These are phyloP conservation scores for Nicotiana paniculata DNA, from an alignment of 257 asterid genomes.

Conservation along the genomic window DNA sequence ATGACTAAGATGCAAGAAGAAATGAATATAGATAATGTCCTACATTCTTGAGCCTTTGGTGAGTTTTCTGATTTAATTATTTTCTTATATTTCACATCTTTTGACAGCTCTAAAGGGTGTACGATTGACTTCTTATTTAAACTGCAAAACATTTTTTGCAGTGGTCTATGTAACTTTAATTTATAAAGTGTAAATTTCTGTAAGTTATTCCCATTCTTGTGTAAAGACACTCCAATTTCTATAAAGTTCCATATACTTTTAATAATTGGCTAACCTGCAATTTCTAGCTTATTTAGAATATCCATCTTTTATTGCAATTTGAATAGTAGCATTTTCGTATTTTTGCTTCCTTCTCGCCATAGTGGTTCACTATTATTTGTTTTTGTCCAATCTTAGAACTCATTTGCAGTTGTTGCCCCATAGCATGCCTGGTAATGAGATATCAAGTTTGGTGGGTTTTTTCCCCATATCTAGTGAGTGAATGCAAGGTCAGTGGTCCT, in stretches of 20 bases:
- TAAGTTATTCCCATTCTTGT: background rate
- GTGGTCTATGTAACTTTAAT: conserved; percentile 3
- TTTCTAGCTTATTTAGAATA: background rate
- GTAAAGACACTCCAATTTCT: background rate
- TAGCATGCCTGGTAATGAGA: background rate
- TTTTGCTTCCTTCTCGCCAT: background rate
- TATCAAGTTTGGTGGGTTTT: background rate
- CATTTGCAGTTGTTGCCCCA: background rate
- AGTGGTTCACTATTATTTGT: background rate
- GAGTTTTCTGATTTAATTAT: conserved; percentile 25
- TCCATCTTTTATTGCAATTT: background rate
- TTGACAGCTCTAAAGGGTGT: conserved; percentile 4
- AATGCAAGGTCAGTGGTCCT: background rate
- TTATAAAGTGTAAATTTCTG: conserved; percentile 9
- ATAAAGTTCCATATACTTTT: background rate
- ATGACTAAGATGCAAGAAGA: conserved; percentile 31
- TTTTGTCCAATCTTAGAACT: background rate
- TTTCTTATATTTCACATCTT: conserved; percentile 4
- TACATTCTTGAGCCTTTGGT: conserved; percentile 29
- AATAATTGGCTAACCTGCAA: background rate
- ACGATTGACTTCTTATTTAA: background rate
- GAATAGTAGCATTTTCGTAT: background rate
- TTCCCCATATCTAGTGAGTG: conserved; percentile 1
- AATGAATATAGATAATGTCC: conserved; percentile 18
- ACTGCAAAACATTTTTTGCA: background rate